These are phyloP conservation scores for Cicer chorassanicum DNA, from an alignment of 306 rosid species.

Conservation along the genomic window DNA sequence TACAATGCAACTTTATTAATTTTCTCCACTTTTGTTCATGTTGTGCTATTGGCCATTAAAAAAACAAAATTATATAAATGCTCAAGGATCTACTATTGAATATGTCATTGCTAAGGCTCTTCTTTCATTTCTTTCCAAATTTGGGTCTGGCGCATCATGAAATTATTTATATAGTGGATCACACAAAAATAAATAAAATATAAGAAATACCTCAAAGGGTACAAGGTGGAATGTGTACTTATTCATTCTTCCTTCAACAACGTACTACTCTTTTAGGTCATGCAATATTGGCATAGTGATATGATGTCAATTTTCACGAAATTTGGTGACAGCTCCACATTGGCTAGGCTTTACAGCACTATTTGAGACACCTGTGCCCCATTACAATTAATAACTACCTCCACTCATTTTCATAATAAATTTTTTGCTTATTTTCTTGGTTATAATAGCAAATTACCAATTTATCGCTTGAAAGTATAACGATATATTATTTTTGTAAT, in stretches of 20 bases:
- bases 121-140: constrained; percentile 14
- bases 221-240: constrained; percentile 41
- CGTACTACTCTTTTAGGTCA: not conserved
- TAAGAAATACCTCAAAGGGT: not conserved
- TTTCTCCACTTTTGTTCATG: constrained; percentile 18
- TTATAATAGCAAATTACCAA: too few species aligned
- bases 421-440: too few species aligned
- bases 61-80: constrained; percentile 8
- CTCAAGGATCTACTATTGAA: constrained; percentile 27
- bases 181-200: not conserved
- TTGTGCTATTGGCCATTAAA: not conserved
- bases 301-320: constrained; percentile 34
- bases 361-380: constrained; percentile 42
- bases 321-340: constrained; percentile 34
- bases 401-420: not conserved
- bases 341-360: constrained; percentile 17
- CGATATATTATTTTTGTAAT: too few species aligned
- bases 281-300: not conserved
- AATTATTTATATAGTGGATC: constrained; percentile 49
- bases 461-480: too few species aligned
- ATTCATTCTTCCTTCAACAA: constrained; percentile 19
- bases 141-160: constrained; percentile 34
- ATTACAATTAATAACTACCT: constrained; percentile 31
- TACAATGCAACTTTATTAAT: constrained; percentile 40
- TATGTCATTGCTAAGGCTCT: constrained; percentile 28